These are phyloP conservation scores for Vigna hirtella DNA, from an alignment of 306 rosid species.

Conservation along the genomic window DNA sequence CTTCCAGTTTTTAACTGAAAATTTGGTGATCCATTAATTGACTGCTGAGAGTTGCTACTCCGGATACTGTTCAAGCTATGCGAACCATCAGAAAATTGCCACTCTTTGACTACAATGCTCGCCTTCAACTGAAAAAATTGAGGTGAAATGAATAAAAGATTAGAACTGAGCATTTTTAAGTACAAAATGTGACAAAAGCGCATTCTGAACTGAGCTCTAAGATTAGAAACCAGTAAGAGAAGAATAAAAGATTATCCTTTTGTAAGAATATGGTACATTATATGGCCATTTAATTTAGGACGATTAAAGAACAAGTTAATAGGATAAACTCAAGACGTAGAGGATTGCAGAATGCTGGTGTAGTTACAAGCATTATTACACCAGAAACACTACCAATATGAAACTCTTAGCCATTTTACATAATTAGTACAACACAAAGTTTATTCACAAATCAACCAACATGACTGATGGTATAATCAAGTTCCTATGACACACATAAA, in stretches of 20 bases:
- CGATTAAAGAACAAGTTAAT: slow-evolving; percentile 16
- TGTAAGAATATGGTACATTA: slow-evolving; percentile 16
- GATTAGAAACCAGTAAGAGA: slow-evolving; percentile 25
- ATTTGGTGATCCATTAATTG: slow-evolving; percentile 74
- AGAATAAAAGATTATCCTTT: slow-evolving; percentile 7
- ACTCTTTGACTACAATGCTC: slow-evolving; percentile 78
- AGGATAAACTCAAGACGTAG: slow-evolving; percentile 9
- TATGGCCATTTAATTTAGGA: slow-evolving; percentile 1
- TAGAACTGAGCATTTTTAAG: not conserved
- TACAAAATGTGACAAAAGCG: slow-evolving; percentile 6
- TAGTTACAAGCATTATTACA: not conserved
- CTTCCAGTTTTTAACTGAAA: slow-evolving; percentile 77
- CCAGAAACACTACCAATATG: slow-evolving; percentile 25
- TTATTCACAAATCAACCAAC: slow-evolving; percentile 22
- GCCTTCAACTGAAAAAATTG: slow-evolving; percentile 72
- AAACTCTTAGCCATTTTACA: slow-evolving; percentile 13
- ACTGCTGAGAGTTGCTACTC: slow-evolving; percentile 49
- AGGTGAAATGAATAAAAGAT: slow-evolving; percentile 27
- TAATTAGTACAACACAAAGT: slow-evolving; percentile 6
- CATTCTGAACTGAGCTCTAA: not conserved
- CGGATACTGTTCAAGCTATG: slow-evolving; percentile 61
- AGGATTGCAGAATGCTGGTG: slow-evolving; percentile 12
- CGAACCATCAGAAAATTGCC: slow-evolving; percentile 96
- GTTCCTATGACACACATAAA: slow-evolving; percentile 22
- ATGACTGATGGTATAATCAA: not conserved